Base-by-base conservation (phyloP, 768 basidiomycete species). In the Kockovaella imperatae region DNA sequence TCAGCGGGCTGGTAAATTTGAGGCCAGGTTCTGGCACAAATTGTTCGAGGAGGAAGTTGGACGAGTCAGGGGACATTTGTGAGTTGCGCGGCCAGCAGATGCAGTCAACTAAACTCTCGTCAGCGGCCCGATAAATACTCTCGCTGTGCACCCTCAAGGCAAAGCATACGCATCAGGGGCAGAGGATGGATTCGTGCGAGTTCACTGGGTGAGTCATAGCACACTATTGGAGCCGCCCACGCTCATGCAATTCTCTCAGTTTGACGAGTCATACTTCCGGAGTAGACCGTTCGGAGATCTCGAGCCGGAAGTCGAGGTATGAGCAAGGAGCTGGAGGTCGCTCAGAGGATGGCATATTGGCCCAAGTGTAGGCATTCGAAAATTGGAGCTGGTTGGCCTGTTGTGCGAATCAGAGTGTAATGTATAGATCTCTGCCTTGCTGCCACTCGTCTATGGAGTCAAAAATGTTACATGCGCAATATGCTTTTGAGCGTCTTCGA, bases 21-120 rank as follows among this genome's bases (percentile, higher is more conserved):
- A 97, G 74, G 87, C 89, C 10, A 79, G 90, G 31, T 96, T 99
- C 75, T 97, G 90, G 89, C 93, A 99, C 77, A 88, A 84, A 59
- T 77, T 93, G 30, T 86, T 93, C 60, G 90, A 93, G 72, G 90
- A 95, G 75, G 93, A 97, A 70, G 84, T 97, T 45, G 90, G 93
- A 15, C 81, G 91, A 10, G 91, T 99, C 35, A 91, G 90, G 70
- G 95, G 95, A 11, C 93, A 97, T 72, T 99, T 97, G 90, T 95
- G 63, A 59, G 88, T 80, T 18, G 13, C 3, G 14, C 10, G 5
- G 5, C 35, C 15, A 40, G 34, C 13, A 7, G 14, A 28, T 23
- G 4, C 34, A 18, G 21, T 13, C 26, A 18, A 26, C 24, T 28
- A n/a, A 15, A 17, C 32, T 15, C 13, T n/a, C 28, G 36, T 2